Base-by-base conservation (phyloP, 208 protist species). In the Trypanosoma theileri region DNA sequence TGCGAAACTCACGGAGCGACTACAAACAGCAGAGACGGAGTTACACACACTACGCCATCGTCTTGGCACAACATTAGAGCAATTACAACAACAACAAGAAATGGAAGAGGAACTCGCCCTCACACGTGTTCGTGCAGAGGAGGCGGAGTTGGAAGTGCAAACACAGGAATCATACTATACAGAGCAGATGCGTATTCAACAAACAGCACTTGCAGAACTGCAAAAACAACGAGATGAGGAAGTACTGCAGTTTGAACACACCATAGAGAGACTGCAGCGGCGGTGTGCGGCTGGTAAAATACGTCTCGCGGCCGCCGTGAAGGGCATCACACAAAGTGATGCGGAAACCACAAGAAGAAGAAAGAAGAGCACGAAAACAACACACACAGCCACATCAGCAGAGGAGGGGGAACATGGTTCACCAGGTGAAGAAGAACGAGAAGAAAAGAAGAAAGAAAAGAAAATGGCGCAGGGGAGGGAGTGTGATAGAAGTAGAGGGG, bases 131-230 rank as follows among this genome's bases (percentile, higher is more conserved):
- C 53, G 40, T 19, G 72, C 66, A 0, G 70, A 71, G 44, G 71
- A 46, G n/a, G 62, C 59, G 8, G 83, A 85, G 65, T 53, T 46
- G 24, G 81, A 87, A 42, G 52, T 79, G 3, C 14, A 54, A 16
- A 70, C 75, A 12, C 77, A 85, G 59, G 72, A 76, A 16, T 26
- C 42, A 12, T 78, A 77, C 62, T 84, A 81, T 59, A 74, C 77
- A 40, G 53, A 66, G n/a, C 73, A 85, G 69, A 57, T 84, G 11
- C 64, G 59, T 16, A 45, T 87, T 12, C 80, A 77, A 40, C 81
- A 83, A 56, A 80, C 61, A 16, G 80, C 84, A 17, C 46, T 83
- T 55, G 66, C 61, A 44, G 55, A 64, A 16, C 50, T 86, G 59
- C 84, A 87, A 70, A 51, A 72, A 14, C 26, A 55, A 11, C 79